Base-by-base conservation (phyloP, 1,139 yeast species). In the Blastobotrys indianensis region DNA sequence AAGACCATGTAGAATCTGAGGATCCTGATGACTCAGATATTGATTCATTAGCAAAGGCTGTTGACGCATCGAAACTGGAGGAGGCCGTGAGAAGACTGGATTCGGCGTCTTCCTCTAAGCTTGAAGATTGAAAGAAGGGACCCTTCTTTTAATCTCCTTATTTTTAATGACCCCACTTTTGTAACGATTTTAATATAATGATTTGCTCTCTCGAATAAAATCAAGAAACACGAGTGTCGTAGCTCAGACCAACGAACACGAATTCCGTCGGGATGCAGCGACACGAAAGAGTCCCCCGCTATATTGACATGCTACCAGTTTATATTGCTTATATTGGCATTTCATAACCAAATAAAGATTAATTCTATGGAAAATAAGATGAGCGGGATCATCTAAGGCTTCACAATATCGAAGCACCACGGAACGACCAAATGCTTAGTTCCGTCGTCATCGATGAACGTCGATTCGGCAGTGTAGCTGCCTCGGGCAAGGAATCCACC, bases 401-500 rank as follows among this genome's bases (percentile, higher is more conserved):
- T 47, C 12, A 32, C 37, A 51, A 90, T 86, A 56, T 82, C 82
- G 61, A 88, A 86, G 54, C 82, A 78, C 97, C 97, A 90, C 46
- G 92, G 86, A 58, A 87, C 74, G 36, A 78, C 74, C 65, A 86
- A 74, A 63, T 87, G 95, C 44, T 75, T 76, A 32, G 72, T 75
- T 59, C 82, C 80, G 65, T 90, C 97, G 65, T 90, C 97, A 61
- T 90, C 97, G 42, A 85, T 74, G 60, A 88, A 88, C 65, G 83
- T 85, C 23, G 94, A 81, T 36, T 77, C 73, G 16, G 95, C 95
- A 43, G 82, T 77, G 68, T 86, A 90, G 47, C 78, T 74, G 40
- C 97, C 96, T 66, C 97, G 78, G 2, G 94, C 95, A 55, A 90
- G 68, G 66, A 88, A 67, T 1, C 97, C 97, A 43, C 86, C 75